phyloP scores from a whole-genome alignment of 169 alveolate species.

The Cystoisospora suis region DNA sequence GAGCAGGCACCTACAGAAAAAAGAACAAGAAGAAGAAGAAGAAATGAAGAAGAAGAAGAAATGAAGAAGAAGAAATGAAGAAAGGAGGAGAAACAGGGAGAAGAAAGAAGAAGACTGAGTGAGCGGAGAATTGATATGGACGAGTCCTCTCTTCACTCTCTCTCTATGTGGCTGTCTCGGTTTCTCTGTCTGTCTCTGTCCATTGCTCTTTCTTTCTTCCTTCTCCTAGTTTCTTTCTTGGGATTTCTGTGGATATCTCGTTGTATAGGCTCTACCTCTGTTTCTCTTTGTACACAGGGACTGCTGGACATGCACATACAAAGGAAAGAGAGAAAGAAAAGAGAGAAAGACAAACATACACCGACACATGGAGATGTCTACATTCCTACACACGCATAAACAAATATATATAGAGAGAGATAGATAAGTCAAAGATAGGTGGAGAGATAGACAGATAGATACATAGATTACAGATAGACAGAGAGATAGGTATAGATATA shows the following conservation, averaged over 20 bases:
- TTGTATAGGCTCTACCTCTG: too few species aligned
- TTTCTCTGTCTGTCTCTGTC: neutral
- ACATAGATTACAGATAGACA: neutral
- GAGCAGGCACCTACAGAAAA: slow-evolving; percentile 10
- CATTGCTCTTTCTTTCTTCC: neutral
- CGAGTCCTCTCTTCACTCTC: too few species aligned
- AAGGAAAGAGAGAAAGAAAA: neutral
- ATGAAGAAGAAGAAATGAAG: neutral
- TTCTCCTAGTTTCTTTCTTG: neutral
- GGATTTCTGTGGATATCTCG: neutral
- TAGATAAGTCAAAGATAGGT: neutral
- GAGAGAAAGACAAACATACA: neutral
- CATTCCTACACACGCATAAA: neutral
- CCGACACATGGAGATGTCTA: neutral
- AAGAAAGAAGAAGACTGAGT: too few species aligned
- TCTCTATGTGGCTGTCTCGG: too few species aligned
- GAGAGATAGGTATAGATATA: neutral
- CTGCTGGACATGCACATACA: neutral
- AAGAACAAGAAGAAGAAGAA: neutral
- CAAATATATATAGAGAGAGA: neutral
- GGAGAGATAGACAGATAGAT: neutral
- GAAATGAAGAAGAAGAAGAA: neutral
- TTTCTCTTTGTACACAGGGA: too few species aligned
- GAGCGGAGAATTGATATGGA: too few species aligned
- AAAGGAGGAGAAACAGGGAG: too few species aligned